Base-by-base conservation (phyloP, 768 basidiomycete species). In the Lactarius evosmus region DNA sequence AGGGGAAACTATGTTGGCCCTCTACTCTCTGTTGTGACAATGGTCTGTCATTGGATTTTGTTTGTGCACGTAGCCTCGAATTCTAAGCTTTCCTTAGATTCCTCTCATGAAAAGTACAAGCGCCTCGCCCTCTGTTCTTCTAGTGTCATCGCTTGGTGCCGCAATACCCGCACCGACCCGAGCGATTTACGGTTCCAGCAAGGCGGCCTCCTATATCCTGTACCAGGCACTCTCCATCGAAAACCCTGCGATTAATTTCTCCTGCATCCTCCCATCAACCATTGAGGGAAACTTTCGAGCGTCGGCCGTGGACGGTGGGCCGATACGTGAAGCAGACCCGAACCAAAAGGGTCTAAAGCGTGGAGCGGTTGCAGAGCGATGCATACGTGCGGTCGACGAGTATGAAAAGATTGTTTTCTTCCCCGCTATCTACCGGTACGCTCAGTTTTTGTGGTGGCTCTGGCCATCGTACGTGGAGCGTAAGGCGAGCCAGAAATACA, bases 151-250 rank as follows among this genome's bases (percentile, higher is more conserved):
- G 32, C 77, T 88, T 3, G 95, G 88, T 2, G 85, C 91, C 2
- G 78, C 88, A 7, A 85, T 95, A 38, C 91, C 95, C 2, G 85
- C 94, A 0, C 95, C 95, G 0, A 93, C 91, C 0, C 87, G 95
- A 7, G 77, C 91, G 0, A 76, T 98, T 38, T 98, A 98, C 72
- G 85, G 82, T 0, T 85, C 93, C 3, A 91, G 89, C 11, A 97
- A 98, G 73, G 80, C 88, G 2, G 89, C 93, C 0, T 85, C 89
- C 1, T 81, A 91, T 32, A 66, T 87, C 6, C 84, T 95, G 61
- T 93, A 86, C 73, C 89, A 91, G 73, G 80, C 88, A 0, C 83
- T 94, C 34, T 78, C 91, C 4, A 89, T 93, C 63, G 93, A 94
- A 68, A 87, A 93, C 66, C 88, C 90, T 7, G 70, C 74, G 3